Evolutionary conservation across 164 flowering plant species (phyloP).

Genomic region (Chloranthus sessilifolius): DNA sequence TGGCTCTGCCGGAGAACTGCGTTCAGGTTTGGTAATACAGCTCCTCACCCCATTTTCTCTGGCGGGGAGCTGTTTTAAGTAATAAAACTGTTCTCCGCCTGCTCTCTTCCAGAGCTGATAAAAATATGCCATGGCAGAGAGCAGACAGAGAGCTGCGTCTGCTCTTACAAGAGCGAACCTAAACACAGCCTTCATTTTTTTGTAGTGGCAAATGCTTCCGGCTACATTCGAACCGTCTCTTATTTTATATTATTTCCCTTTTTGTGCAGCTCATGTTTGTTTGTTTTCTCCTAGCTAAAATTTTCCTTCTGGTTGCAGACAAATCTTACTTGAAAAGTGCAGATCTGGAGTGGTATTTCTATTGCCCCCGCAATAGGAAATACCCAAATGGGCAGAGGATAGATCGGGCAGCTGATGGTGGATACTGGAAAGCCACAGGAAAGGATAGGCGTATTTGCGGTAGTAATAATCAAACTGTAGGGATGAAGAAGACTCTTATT

Average conservation of each 20-base stretch:
- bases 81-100: no score
- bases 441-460: conserved; percentile 52
- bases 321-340: conserved; percentile 40
- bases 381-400: conserved; percentile 52
- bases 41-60: neutral
- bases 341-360: conserved; percentile 85
- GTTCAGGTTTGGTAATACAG: neutral
- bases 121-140: no score
- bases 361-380: conserved; percentile 68
- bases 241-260: neutral
- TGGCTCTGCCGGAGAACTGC: neutral
- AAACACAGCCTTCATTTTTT: neutral
- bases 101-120: neutral
- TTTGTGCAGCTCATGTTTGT: neutral
- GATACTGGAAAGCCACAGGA: conserved; percentile 91
- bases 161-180: no score
- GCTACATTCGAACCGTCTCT: neutral
- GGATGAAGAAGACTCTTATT: conserved; percentile 68
- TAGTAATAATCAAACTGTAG: conserved; percentile 36
- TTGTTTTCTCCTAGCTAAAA: neutral
- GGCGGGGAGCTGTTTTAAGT: neutral
- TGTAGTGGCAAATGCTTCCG: neutral
- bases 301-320: conserved; percentile 27
- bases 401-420: conserved; percentile 66
- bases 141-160: no score